Base-by-base conservation (phyloP, 768 basidiomycete genomes). In the Lentinula boryana region DNA sequence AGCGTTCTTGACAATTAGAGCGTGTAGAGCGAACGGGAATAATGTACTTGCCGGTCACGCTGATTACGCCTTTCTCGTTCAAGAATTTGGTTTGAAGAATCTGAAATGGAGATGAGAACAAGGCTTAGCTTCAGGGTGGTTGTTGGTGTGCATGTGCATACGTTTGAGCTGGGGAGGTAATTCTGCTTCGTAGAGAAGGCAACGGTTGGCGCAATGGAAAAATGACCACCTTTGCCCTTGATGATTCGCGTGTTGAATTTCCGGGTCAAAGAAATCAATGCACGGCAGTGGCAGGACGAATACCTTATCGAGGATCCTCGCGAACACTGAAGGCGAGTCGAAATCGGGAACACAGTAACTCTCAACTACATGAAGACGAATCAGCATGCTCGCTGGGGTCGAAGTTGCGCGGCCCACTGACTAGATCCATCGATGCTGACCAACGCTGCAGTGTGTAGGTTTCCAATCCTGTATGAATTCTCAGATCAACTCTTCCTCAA, bases 271-370 rank as follows among this genome's bases (percentile, higher is more conserved):
- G 18, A 18, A 18, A 2, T 13, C 23, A 27, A 7, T 18, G 49
- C 56, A 51, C 1, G 31, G 4, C 40, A 16, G 10, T 44, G 31
- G 35, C 15, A 63, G 15, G 38, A 77, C 81, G 72, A 91, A 40
- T 21, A 40, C 55, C 92, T 92, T 92, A 77, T 94, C 91, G 5
- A 94, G 80, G 65, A 93, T 91, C 7, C 94, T 84, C 6, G 93
- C 94, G 64, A 95, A 96, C 53, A 96, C 80, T 16, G 91, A 93
- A 3, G 95, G 95, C 1, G 93, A 95, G 72, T 97, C 95, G 70
- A 97, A 96, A 75, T 95, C 80, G 1, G 94, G 94, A 31, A 95
- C 82, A 67, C 95, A 97, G 72, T 94, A 95, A 63, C 89, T 91
- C 71, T 96, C 95, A 64, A 96, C 90, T 93, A 27, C 18, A 23